Percentiles rank a stretch among this genome's conserved stretches.
Evolutionary conservation across 306 rosid genomes (phyloP).

Genomic region (Cajanus cajan): DNA sequence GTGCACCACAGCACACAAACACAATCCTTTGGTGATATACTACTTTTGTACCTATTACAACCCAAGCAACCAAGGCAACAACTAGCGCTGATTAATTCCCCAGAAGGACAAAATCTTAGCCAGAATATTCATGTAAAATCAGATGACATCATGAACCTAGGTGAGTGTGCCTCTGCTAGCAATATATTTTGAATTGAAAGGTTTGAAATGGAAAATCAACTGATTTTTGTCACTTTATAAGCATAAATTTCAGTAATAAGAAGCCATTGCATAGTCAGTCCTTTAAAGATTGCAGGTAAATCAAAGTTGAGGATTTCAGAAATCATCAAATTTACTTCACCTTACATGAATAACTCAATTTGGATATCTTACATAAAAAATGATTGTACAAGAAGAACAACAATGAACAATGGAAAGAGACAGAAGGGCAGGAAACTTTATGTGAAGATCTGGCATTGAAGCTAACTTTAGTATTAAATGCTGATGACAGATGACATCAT

Average conservation of each 20-base stretch:
- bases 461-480: slow-evolving; percentile 14
- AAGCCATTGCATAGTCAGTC: neutral
- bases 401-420: neutral
- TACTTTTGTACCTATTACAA: neutral
- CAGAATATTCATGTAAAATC: neutral
- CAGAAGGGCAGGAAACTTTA: neutral
- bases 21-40: neutral
- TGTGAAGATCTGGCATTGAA: slow-evolving; percentile 2
- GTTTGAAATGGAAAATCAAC: slow-evolving; percentile 2
- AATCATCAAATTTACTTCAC: slow-evolving; percentile 20
- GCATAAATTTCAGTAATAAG: neutral
- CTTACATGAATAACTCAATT: neutral
- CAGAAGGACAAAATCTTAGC: neutral
- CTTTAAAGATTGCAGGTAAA: neutral
- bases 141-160: too few species aligned
- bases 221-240: slow-evolving; percentile 12
- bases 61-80: slow-evolving; percentile 10
- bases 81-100: slow-evolving; percentile 10
- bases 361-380: slow-evolving; percentile 10
- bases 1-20: neutral
- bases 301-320: neutral
- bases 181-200: neutral
- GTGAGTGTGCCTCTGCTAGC: too few species aligned
- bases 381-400: neutral
- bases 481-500: neutral